Conservation (phyloP, 2,329 filamentous ascomycete genomes). For the Atkinsonella texensis region DNA sequence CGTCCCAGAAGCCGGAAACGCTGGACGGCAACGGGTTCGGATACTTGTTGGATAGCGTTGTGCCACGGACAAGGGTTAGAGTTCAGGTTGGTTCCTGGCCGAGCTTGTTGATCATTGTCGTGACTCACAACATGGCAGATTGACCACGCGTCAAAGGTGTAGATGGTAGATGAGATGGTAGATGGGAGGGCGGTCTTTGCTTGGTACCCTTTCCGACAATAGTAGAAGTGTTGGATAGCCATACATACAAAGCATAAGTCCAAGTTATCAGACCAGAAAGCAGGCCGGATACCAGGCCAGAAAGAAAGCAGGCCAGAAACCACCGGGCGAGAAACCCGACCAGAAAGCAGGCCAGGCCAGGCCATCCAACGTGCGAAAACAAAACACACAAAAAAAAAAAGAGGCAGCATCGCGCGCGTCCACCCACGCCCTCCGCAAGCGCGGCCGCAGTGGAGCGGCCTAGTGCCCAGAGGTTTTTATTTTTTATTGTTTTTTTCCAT, state of each 20-base stretch:
- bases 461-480: slow-evolving; percentile 45
- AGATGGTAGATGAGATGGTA: background rate
- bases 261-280: too few species aligned
- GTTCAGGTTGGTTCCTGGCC: background rate
- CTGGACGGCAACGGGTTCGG: background rate
- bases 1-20: background rate
- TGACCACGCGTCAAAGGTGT: background rate
- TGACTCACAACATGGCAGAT: background rate
- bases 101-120: background rate
- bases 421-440: slow-evolving; percentile 23
- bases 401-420: background rate
- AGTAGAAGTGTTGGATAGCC: too few species aligned
- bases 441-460: slow-evolving; percentile 48
- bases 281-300: too few species aligned
- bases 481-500: slow-evolving; percentile 19
- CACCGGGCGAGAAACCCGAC: too few species aligned
- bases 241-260: too few species aligned
- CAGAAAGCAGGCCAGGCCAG: too few species aligned
- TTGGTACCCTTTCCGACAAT: background rate
- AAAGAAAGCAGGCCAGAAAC: too few species aligned
- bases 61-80: background rate
- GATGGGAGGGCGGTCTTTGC: background rate
- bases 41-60: background rate
- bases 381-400: too few species aligned
- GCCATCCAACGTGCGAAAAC: too few species aligned